A percentile compares a stretch with the other conserved stretches of the same genome.
phyloP scores from a whole-genome alignment of 306 rosid species.

The Purshia tridentata region DNA sequence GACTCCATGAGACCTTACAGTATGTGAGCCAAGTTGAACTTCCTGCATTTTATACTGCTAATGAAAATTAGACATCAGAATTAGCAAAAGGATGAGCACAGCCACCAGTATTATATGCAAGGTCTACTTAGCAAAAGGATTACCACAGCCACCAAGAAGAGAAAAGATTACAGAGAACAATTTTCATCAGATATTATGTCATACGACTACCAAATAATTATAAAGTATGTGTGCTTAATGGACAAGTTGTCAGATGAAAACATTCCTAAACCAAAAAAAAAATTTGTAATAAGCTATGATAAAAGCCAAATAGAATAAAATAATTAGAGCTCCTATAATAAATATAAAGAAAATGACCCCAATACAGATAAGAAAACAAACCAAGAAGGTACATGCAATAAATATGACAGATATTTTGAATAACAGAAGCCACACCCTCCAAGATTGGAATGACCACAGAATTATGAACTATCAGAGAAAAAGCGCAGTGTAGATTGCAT shows the following conservation, averaged over 20 bases:
- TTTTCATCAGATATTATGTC: neutral
- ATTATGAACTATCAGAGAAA: constrained; percentile 22
- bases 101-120: neutral
- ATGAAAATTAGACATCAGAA: neutral
- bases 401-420: constrained; percentile 5
- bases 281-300: neutral
- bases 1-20: constrained; percentile 75
- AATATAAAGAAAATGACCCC: neutral
- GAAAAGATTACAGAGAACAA: neutral
- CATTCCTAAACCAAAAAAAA: neutral
- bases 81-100: neutral
- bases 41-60: constrained; percentile 47
- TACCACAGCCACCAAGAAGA: neutral
- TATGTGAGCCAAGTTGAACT: constrained; percentile 68
- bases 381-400: neutral
- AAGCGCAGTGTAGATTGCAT: constrained; percentile 4
- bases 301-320: neutral
- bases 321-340: neutral
- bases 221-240: neutral
- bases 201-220: neutral
- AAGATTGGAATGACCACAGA: constrained; percentile 16
- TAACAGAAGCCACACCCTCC: neutral
- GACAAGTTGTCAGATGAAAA: neutral
- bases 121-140: neutral
- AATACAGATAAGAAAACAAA: constrained; percentile 10